Base-by-base conservation (phyloP, 78 protist species). In the Mastigamoeba balamuthi region DNA sequence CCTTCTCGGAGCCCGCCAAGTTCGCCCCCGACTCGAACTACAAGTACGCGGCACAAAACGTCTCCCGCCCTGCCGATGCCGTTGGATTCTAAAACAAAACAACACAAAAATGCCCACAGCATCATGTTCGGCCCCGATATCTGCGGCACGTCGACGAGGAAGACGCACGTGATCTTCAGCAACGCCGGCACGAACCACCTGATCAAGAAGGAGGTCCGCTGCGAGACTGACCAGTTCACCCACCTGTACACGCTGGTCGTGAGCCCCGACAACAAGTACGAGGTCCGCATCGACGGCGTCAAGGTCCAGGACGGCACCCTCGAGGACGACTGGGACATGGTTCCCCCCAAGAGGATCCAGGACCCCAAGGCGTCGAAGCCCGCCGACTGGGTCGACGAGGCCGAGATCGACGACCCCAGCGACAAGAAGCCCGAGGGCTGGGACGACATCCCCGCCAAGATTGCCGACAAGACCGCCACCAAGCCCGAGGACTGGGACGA, bases 401-500 rank as follows among this genome's bases (percentile, higher is more conserved):
- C 66, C 63, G 69, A 85, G 78, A 93, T 95, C 66, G 94, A 78
- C 42, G 97, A 95, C 65, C 96, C 95, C 53, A 82, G 72, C 28
- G 96, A 89, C 78, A 70, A 41, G 78, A 96, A 96, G 84, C 99
- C 99, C 44, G 97, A 58, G 6, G 95, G 70, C 39, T 86, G 44
- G 48, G 98, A 91, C 79, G 88, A 84, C 74, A 80, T 77, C 63
- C 93, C 95, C 43, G 91, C 89, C 75, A 58, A 73, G 75, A 91
- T 95, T 35, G 77, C 83, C 29, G 98, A 95, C 79, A 91, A 92
- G 29, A 89, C 81, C n/a, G 97, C 98, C 64, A 58, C 6, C 63
- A 94, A 92, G 87, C 99, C 99, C 30, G 97, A 84, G 25, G 97
- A 95, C 85, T 97, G 99, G 99, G 97, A 93, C 42, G 99, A 96